Base-by-base conservation (phyloP, 78 protist genomes). In the Capsaspora owczarzaki region DNA sequence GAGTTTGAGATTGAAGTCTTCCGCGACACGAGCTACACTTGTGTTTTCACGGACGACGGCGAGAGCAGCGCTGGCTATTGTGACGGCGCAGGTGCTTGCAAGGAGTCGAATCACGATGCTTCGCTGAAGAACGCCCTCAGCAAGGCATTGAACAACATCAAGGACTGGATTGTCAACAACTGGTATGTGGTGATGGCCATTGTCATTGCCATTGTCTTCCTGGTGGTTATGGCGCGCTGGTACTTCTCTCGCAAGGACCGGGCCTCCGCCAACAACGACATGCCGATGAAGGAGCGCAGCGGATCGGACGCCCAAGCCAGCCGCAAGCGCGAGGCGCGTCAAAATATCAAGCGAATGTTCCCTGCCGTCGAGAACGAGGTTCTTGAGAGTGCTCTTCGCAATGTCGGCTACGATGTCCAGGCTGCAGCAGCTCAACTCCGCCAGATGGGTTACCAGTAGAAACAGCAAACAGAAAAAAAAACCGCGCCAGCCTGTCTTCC, bases 341-440 rank as follows among this genome's bases (percentile, higher is more conserved):
- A n/a, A n/a, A n/a, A n/a, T n/a, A n/a, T 56, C 66, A 56, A 56
- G 66, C 66, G 66, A 16, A 56, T 56, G 66, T 56, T 25, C n/a
- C 66, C 66, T 6, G 25, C 66, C 8, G 66, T 56, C 35, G 66
- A 56, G 35, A 29, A 56, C 66, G n/a, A 16, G 29, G 25, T 56
- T 12, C 12, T 56, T 56, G 66, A 25, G 66, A 25, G 33, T 16
- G 25, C 66, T 6, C 66, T 56, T 6, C 12, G 25, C 33, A 56
- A 29, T 29, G 12, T 16, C 66, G 33, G 25, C 33, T 56, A 25
- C 25, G 66, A 56, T 29, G 66, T 56, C 33, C 66, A 29, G 4
- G 33, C 33, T 29, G 66, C 66, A 10, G 66, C 66, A 16, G 25
- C 25, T 16, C 66, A 56, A 12, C 66, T 56, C 66, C 10, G n/a